Percentiles rank a stretch among this genome's conserved stretches.
Conservation (phyloP, 768 basidiomycete genomes). For the Boletus coccyginus region DNA sequence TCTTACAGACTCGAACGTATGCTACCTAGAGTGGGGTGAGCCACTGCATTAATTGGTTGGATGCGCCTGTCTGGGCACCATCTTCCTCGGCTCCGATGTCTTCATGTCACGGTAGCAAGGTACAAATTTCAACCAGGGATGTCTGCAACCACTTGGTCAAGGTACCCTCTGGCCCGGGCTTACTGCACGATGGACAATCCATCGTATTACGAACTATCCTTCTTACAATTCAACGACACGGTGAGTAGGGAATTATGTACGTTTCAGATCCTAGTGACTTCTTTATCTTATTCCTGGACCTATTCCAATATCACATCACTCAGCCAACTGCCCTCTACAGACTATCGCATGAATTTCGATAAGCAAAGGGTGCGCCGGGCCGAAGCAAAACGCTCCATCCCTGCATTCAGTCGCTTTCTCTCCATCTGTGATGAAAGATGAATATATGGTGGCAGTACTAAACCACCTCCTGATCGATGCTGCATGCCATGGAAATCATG, state of each 20-base stretch:
- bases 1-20: background rate
- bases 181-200: background rate
- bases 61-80: background rate
- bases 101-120: background rate
- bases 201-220: constrained; percentile 1
- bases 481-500: constrained; percentile 6
- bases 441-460: constrained; percentile 3
- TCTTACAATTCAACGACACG: constrained; percentile 6
- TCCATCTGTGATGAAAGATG: constrained; percentile 8
- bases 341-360: constrained; percentile 1
- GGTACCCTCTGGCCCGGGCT: background rate
- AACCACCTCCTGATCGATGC: constrained; percentile 11
- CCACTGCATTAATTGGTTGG: no score
- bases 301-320: constrained; percentile 7
- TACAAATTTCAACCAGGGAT: background rate
- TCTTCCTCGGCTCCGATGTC: background rate
- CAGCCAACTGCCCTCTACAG: constrained; percentile 1
- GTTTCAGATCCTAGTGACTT: background rate
- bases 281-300: background rate
- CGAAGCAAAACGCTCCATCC: background rate
- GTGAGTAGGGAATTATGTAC: constrained; percentile 5
- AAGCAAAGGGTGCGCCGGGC: background rate
- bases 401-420: constrained; percentile 4
- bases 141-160: background rate
- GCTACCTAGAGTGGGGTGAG: background rate